These are phyloP conservation scores for Colletotrichum sp. DNA, from an alignment of 2,329 filamentous ascomycete genomes.

Conservation along the genomic window DNA sequence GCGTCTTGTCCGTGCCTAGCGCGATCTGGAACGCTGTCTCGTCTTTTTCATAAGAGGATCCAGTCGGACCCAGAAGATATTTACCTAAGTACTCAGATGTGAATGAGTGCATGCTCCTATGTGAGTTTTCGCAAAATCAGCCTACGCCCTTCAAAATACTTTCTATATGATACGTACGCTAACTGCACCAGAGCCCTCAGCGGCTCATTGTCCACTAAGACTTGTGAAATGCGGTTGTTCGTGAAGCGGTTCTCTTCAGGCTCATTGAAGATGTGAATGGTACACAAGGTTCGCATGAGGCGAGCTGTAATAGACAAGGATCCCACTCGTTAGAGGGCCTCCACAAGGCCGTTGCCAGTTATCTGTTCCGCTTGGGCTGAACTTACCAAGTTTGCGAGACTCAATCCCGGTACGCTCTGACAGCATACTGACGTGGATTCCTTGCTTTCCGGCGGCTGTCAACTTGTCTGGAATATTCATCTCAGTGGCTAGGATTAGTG, in stretches of 20 bases:
- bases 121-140: background rate
- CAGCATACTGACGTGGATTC: slow-evolving; percentile 29
- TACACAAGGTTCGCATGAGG: slow-evolving; percentile 37
- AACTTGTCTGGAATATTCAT: slow-evolving; percentile 38
- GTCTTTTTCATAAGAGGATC: slow-evolving; percentile 33
- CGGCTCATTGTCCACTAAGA: slow-evolving; percentile 37
- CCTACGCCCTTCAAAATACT: background rate
- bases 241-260: slow-evolving; percentile 32
- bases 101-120: background rate
- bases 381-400: slow-evolving; percentile 32
- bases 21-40: slow-evolving; percentile 36
- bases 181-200: slow-evolving; percentile 28
- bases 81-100: slow-evolving; percentile 35
- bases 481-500: slow-evolving; percentile 37
- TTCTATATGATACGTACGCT: background rate
- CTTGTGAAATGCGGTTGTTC: slow-evolving; percentile 40
- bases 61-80: slow-evolving; percentile 26
- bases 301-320: slow-evolving; percentile 28
- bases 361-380: background rate
- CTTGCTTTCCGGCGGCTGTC: slow-evolving; percentile 25
- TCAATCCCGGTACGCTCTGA: slow-evolving; percentile 31
- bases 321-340: background rate
- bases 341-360: background rate
- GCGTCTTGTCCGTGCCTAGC: slow-evolving; percentile 28
- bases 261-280: slow-evolving; percentile 38